These are phyloP conservation scores for Phylloporus sp. DNA, from an alignment of 768 basidiomycete species.

Conservation along the genomic window DNA sequence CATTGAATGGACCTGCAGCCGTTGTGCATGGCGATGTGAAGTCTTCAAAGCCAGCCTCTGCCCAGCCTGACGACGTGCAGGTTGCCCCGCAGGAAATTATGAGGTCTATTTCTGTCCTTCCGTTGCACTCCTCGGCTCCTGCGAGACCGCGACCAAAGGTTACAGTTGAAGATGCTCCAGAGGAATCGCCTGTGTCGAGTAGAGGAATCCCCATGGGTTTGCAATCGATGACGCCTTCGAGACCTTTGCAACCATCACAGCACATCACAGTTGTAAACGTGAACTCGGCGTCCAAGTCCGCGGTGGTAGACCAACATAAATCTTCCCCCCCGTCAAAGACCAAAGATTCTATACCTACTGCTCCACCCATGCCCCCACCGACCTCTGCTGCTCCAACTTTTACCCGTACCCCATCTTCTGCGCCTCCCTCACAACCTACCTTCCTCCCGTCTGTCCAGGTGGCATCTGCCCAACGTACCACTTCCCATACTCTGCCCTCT, in stretches of 20 bases:
- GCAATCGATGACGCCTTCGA: constrained; percentile 3
- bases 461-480: constrained; percentile 17
- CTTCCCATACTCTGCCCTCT: constrained; percentile 14
- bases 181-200: constrained; percentile 15
- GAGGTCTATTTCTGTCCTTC: constrained; percentile 1
- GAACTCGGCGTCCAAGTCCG: constrained; percentile 2
- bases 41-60: neutral
- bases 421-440: constrained; percentile 20
- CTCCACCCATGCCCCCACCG: constrained; percentile 22
- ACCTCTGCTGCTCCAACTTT: constrained; percentile 1
- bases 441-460: constrained; percentile 6
- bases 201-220: constrained; percentile 8
- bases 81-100: constrained; percentile 11
- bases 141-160: constrained; percentile 22
- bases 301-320: constrained; percentile 9
- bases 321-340: constrained; percentile 21
- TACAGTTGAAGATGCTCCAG: constrained; percentile 27
- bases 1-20: neutral
- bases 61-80: constrained; percentile 7
- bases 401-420: constrained; percentile 20
- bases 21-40: constrained; percentile 5
- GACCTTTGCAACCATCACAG: constrained; percentile 7
- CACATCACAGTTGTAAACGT: constrained; percentile 1
- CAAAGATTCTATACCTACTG: constrained; percentile 13
- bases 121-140: constrained; percentile 8